Evolutionary conservation across 805 yeast species (phyloP), one percentile per base, ranked within the genome.

Genomic region (Sungouiella blattae): DNA sequence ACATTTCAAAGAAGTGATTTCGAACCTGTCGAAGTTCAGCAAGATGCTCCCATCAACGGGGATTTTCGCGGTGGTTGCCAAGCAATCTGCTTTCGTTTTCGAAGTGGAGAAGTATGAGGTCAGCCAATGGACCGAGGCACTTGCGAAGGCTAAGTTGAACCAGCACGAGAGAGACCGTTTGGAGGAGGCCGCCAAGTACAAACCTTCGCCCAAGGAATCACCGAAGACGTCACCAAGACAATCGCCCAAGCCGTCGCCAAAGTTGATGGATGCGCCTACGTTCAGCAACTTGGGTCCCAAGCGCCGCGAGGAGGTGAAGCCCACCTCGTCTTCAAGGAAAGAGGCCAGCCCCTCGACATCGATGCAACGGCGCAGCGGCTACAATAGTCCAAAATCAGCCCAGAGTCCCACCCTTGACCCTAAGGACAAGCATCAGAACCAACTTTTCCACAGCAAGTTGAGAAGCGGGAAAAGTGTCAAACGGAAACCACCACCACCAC

Each of bases 1-100:
- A 12, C 71, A 61, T 33, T 67, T 83, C 45, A 80, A 76, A 47
- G 91, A 83, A 52, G 64, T 83, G 12, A 59, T 77, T 4, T 64
- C 69, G 8, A 50, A 57, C 18, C 55, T 53, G 32, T 49, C 55
- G 30, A 60, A 57, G 43, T 49, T 56, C 5, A 60, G 55, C 28
- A 54, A 62, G 33, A 41, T 51, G 36, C 35, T 60, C 6, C 69
- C 69, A 2, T 59, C 69, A 2, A 52, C 64, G 3, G 77, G 78
- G 0, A 49, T 62, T 11, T 79, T 82, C 62, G 82, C 79, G 1
- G 70, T 82, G 22, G 72, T 70, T 40, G 77, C 86, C 0, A 63
- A 64, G n/a, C 64, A 58, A 18, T 64, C 74, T 11, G 69, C 86
- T 0, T 73, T 80, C 45, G 65, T 74, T 4, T 74, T 79, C 53